Evolutionary conservation across 495 filamentous ascomycete species (phyloP).

Genomic region (Evansstolkia leycettana): DNA sequence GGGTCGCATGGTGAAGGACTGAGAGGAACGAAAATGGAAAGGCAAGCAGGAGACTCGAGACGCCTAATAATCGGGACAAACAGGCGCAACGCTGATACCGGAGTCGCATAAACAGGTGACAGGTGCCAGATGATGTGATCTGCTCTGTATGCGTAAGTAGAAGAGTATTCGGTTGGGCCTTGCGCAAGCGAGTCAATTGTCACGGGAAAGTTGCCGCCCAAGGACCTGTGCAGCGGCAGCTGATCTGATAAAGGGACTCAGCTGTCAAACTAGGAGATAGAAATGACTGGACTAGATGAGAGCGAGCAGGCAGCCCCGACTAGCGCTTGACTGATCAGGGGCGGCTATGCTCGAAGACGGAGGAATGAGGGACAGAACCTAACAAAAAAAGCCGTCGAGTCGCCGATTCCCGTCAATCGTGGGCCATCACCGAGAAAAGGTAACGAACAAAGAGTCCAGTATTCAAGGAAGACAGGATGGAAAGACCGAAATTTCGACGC

Average conservation of each 20-base stretch:
- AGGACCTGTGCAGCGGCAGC: conserved; percentile 1
- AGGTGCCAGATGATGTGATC: conserved; percentile 1
- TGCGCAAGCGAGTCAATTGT: neutral
- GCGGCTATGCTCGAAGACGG: neutral
- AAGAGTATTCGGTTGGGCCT: neutral
- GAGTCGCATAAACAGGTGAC: conserved; percentile 4
- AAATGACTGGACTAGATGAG: too few species aligned
- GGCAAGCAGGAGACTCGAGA: neutral
- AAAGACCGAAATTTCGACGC: neutral
- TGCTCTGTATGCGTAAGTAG: conserved; percentile 2
- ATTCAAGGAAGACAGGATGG: conserved; percentile 1
- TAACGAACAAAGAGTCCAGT: neutral
- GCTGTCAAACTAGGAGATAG: too few species aligned
- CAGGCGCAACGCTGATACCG: neutral
- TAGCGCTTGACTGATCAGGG: conserved; percentile 8
- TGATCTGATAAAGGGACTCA: conserved; percentile 3
- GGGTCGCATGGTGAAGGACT: conserved; percentile 16
- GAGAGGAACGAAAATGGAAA: neutral
- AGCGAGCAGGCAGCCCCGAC: neutral
- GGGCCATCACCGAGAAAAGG: conserved; percentile 5
- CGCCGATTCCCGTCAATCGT: neutral
- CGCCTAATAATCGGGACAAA: neutral
- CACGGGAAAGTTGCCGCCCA: too few species aligned
- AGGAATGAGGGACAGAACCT: neutral
- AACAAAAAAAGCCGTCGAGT: conserved; percentile 7